Evolutionary conservation across 176 grass and related monocot genomes (phyloP).

Genomic region (Neostapfia colusana): DNA sequence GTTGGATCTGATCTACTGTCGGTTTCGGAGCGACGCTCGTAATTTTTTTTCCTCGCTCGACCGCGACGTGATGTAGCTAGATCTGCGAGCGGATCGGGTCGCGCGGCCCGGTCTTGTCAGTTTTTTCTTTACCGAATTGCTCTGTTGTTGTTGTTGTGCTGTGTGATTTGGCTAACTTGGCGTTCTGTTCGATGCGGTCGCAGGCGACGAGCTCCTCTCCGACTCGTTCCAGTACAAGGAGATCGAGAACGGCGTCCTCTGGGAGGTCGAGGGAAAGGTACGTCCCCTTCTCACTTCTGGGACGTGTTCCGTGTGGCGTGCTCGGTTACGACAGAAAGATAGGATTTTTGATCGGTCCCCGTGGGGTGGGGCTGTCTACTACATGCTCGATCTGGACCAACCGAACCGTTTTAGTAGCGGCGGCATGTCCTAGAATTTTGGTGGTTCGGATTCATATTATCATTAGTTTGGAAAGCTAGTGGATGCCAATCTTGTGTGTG

Average conservation of each 20-base stretch:
- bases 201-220: constrained; percentile 84
- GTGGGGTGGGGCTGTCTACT: too few relatives aligned
- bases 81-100: too few relatives aligned
- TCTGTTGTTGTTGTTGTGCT: too few relatives aligned
- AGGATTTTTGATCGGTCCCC: neutral
- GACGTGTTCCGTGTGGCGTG: too few relatives aligned
- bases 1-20: too few relatives aligned
- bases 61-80: too few relatives aligned
- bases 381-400: neutral
- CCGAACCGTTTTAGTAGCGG: too few relatives aligned
- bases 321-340: neutral
- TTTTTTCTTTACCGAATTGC: too few relatives aligned
- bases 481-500: too few relatives aligned
- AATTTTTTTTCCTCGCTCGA: too few relatives aligned
- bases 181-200: neutral
- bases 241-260: constrained; percentile 69
- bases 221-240: constrained; percentile 80
- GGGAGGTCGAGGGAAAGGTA: constrained; percentile 89
- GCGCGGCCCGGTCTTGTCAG: too few relatives aligned
- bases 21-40: too few relatives aligned
- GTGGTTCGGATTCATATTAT: neutral
- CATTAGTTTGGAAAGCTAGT: neutral
- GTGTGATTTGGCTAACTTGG: neutral
- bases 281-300: neutral
- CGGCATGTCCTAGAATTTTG: neutral